Percentiles rank a stretch among this genome's conserved stretches.
Conservation (phyloP, 805 yeast species). For the Barnettozyma salicaria region DNA sequence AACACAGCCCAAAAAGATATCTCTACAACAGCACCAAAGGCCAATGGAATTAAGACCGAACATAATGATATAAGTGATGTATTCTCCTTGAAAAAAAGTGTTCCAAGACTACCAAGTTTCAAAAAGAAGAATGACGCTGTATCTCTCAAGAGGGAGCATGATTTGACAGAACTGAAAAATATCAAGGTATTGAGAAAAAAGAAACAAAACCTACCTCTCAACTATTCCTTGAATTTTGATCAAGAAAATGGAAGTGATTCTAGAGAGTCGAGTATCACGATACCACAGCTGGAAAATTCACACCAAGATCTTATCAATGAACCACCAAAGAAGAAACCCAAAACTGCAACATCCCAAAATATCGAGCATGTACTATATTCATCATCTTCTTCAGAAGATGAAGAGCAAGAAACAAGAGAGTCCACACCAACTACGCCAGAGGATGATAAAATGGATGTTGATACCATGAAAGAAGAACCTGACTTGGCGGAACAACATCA, state of each 20-base stretch:
- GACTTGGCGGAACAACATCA: neutral
- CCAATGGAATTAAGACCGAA: constrained; percentile 12
- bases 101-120: constrained; percentile 17
- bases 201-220: constrained; percentile 19
- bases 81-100: constrained; percentile 11
- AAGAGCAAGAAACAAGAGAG: constrained; percentile 22
- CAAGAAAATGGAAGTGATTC: constrained; percentile 13
- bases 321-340: constrained; percentile 15
- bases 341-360: constrained; percentile 4
- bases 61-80: constrained; percentile 18
- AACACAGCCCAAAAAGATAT: neutral
- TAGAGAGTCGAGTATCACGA: constrained; percentile 9
- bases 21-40: neutral
- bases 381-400: constrained; percentile 27
- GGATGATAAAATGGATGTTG: constrained; percentile 25
- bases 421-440: constrained; percentile 27
- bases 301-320: constrained; percentile 7
- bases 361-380: constrained; percentile 14
- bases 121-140: constrained; percentile 24
- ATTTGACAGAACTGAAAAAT: constrained; percentile 5
- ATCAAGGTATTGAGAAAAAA: constrained; percentile 11
- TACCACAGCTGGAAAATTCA: constrained; percentile 11
- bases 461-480: too few relatives aligned
- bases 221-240: constrained; percentile 18
- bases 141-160: constrained; percentile 7